Evolutionary conservation across 306 rosid species (phyloP), one percentile per base, ranked within the genome.

Genomic region (Cotoneaster glaucophyllus): DNA sequence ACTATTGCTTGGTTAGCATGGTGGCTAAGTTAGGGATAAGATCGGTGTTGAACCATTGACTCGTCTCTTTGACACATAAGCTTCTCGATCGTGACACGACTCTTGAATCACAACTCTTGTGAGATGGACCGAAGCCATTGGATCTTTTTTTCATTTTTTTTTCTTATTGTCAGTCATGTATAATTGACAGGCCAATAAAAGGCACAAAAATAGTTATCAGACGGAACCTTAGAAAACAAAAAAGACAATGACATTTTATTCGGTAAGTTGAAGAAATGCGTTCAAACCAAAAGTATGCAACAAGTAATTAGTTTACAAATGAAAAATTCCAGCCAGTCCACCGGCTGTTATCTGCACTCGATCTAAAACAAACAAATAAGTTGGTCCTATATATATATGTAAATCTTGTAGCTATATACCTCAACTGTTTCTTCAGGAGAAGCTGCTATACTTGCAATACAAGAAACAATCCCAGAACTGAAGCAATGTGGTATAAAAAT

Each of bases 361-460:
- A 43, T 43, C 63, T 29, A 58, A 15, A 32, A 57, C 65, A 48
- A 75, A 66, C 17, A 21, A 64, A 70, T 17, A 41, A 73, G 39
- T 4, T 39, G 21, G 25, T 4, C 63, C 63, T 57, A 22, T 4
- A 7, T 26, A 15, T 63, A 37, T 69, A 53, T 61, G 61, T 54
- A n/a, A 83, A 70, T 79, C 61, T 59, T 70, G 80, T 82, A 48
- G 66, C 74, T 91, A 83, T 84, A 86, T 89, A 7, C 77, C 45
- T 39, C 28, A 22, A 17, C 66, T n/a, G 34, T 78, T 76, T 63
- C 45, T 76, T 78, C 76, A 70, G 39, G 69, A 74, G 77, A 82
- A 78, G 76, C 70, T 66, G 78, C 59, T 82, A 64, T 71, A 59
- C 77, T 53, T 73, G 68, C 39, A 21, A 71, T 52, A 43, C 58